These are phyloP conservation scores for Gypsophila paniculata DNA, from an alignment of 179 eudicot genomes.

Conservation along the genomic window DNA sequence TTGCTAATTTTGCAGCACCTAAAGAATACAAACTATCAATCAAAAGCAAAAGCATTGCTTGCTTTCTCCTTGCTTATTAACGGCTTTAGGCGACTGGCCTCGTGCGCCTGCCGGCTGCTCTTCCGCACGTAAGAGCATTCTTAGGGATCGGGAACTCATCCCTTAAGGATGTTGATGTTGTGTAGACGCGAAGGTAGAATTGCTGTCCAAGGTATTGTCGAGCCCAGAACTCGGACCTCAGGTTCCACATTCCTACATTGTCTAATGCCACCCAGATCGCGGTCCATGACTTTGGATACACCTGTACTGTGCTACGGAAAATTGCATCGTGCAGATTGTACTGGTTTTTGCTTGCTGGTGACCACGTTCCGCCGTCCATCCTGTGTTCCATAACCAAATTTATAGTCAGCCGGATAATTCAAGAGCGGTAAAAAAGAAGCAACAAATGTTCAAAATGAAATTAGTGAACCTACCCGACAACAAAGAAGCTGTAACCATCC, in stretches of 20 bases:
- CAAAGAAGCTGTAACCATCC: conserved; percentile 79
- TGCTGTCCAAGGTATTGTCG: conserved; percentile 90
- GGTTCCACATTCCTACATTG: conserved; percentile 95
- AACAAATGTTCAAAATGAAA: not conserved
- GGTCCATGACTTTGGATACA: conserved; percentile 86
- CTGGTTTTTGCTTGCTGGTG: conserved; percentile 48
- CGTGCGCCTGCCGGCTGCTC: conserved; percentile 69
- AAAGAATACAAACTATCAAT: conserved; percentile 26
- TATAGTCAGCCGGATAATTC: not conserved
- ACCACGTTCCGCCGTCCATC: conserved; percentile 95
- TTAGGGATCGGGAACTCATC: conserved; percentile 86
- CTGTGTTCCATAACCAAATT: conserved; percentile 35
- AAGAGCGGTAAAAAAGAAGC: not conserved
- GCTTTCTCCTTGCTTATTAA: conserved; percentile 19
- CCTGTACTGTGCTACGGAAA: conserved; percentile 79
- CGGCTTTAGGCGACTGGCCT: conserved; percentile 46
- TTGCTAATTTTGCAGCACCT: conserved; percentile 28
- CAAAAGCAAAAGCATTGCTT: conserved; percentile 29
- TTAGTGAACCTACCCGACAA: conserved; percentile 66
- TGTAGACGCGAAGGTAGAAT: conserved; percentile 65
- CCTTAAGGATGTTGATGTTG: conserved; percentile 65
- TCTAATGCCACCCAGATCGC: conserved; percentile 73
- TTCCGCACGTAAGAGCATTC: conserved; percentile 82
- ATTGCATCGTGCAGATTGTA: conserved; percentile 93
- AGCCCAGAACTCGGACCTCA: conserved; percentile 88